These are phyloP conservation scores for Quercus lobata DNA, from an alignment of 331 rosid genomes.

Conservation along the genomic window DNA sequence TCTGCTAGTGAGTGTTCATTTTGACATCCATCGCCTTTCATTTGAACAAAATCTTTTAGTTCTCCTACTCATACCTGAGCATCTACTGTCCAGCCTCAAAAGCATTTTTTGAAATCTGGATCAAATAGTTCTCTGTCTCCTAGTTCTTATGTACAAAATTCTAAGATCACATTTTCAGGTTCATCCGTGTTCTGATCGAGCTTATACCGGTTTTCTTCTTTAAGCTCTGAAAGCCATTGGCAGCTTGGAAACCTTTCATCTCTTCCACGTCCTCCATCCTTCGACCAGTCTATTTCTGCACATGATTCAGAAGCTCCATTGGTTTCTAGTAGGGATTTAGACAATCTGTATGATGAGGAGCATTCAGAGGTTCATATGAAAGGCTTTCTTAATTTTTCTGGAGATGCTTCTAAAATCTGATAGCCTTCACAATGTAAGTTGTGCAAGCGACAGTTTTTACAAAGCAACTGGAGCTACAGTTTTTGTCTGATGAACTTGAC, in stretches of 20 bases:
- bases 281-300: conserved; percentile 19
- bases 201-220: conserved; percentile 36
- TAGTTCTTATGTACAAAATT: conserved; percentile 11
- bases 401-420: conserved; percentile 14
- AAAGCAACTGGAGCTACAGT: conserved; percentile 30
- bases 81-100: background rate
- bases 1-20: conserved; percentile 17
- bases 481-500: conserved; percentile 39
- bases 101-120: background rate
- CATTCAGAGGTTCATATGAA: conserved; percentile 32
- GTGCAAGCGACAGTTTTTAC: conserved; percentile 25
- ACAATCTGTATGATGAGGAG: conserved; percentile 16
- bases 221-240: conserved; percentile 21
- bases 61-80: conserved; percentile 10
- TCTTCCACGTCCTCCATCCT: conserved; percentile 33
- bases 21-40: conserved; percentile 30
- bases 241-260: conserved; percentile 42
- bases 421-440: conserved; percentile 9
- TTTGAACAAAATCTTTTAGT: conserved; percentile 9
- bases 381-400: conserved; percentile 25
- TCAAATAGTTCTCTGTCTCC: conserved; percentile 11
- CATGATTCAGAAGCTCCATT: conserved; percentile 13
- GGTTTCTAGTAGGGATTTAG: conserved; percentile 12
- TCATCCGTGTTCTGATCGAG: conserved; percentile 42
- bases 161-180: conserved; percentile 29